phyloP scores from a whole-genome alignment of 163 green algal genomes.

The Scenedesmus sp. region DNA sequence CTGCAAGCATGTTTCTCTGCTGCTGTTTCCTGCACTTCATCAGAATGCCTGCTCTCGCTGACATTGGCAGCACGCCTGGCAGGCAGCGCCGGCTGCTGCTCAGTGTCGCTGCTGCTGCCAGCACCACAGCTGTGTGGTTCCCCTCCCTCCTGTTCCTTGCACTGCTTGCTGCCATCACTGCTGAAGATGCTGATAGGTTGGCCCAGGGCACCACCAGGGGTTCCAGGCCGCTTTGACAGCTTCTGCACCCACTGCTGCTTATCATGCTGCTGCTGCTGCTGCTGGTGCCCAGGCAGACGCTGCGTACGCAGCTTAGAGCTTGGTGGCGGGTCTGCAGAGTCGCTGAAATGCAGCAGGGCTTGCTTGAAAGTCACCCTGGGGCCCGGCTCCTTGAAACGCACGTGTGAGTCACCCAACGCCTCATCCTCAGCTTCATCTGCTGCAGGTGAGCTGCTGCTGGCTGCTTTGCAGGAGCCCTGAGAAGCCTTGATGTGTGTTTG shows the following conservation, averaged over 20 bases:
- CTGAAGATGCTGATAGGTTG: slow-evolving; percentile 33
- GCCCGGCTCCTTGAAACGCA: not conserved
- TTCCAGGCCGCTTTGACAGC: slow-evolving; percentile 4
- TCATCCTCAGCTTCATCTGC: not conserved
- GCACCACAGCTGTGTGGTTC: no score
- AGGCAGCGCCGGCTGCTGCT: not conserved
- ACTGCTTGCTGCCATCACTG: not conserved
- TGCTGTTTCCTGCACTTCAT: not conserved
- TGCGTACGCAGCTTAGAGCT: not conserved
- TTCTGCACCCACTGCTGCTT: slow-evolving; percentile 2
- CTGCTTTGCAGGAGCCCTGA: not conserved
- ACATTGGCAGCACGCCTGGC: not conserved
- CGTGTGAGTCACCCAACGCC: not conserved
- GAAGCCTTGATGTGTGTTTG: not conserved
- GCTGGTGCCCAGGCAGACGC: not conserved
- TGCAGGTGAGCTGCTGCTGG: not conserved
- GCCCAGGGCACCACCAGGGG: not conserved
- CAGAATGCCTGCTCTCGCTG: not conserved
- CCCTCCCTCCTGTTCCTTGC: no score
- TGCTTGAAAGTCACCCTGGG: not conserved
- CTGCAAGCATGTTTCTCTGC: not conserved
- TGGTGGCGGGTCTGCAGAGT: not conserved
- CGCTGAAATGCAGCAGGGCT: not conserved
- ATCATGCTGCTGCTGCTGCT: not conserved
- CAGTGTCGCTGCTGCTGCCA: not conserved